Percentiles rank a stretch among this genome's conserved stretches.
Evolutionary conservation across 176 grass and related monocot species (phyloP).

Genomic region (Triticum dicoccoides): DNA sequence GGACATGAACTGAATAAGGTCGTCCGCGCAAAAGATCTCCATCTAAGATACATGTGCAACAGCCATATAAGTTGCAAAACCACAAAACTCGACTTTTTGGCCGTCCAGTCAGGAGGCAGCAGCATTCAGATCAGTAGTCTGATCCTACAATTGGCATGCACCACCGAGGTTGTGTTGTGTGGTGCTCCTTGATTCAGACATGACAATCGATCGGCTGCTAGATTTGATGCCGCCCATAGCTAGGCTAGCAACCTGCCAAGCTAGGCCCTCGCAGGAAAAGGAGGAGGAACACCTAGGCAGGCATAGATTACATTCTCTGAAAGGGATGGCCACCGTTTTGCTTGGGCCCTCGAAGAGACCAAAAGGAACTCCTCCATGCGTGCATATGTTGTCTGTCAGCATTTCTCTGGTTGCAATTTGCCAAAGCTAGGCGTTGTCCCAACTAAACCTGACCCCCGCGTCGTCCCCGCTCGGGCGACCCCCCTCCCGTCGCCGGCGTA

Average conservation of each 20-base stretch:
- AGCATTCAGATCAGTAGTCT: neutral
- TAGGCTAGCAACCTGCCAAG: neutral
- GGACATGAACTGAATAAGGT: neutral
- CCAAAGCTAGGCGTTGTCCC: too few relatives aligned
- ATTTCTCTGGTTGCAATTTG: neutral
- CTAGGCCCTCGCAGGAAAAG: neutral
- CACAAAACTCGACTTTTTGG: constrained; percentile 24
- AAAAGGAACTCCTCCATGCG: neutral
- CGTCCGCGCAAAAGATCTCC: neutral
- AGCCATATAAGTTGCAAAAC: neutral
- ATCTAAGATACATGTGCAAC: neutral
- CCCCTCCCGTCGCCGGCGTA: too few relatives aligned
- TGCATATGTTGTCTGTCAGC: neutral
- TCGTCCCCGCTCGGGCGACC: too few relatives aligned
- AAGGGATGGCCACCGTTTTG: neutral
- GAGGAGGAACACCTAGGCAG: neutral
- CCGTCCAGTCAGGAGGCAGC: constrained; percentile 39
- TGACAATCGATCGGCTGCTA: constrained; percentile 29
- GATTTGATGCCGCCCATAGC: constrained; percentile 39
- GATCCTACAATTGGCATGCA: constrained; percentile 35
- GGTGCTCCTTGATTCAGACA: constrained; percentile 40
- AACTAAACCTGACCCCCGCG: too few relatives aligned
- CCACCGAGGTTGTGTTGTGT: neutral
- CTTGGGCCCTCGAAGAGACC: neutral
- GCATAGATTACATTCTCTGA: neutral